Conservation (phyloP, 768 basidiomycete species). For the Kwoniella dejecticola region DNA sequence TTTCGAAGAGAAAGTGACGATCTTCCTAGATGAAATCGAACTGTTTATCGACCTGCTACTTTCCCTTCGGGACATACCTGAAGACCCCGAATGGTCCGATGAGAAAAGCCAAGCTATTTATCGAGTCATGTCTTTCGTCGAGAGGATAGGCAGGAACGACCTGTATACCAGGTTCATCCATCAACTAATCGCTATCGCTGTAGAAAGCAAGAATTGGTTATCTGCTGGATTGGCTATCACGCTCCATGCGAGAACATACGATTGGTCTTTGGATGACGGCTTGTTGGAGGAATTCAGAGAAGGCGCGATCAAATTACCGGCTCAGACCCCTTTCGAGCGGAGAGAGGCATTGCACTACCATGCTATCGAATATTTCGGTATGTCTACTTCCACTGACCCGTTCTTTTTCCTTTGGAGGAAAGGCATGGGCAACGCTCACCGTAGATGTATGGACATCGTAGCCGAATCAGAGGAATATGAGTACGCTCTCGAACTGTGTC, state of each 20-base stretch:
- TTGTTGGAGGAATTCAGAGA: conserved; percentile 28
- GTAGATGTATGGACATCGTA: conserved; percentile 52
- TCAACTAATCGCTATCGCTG: conserved; percentile 70
- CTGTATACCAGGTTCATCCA: conserved; percentile 97
- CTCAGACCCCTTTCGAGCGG: conserved; percentile 89
- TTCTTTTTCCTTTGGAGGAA: too few relatives aligned
- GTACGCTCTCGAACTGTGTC: conserved; percentile 86
- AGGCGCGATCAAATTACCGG: conserved; percentile 69
- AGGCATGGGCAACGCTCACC: too few relatives aligned
- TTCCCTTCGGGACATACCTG: conserved; percentile 82
- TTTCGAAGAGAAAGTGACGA: conserved; percentile 73
- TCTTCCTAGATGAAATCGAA: conserved; percentile 86
- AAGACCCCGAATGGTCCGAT: conserved; percentile 90
- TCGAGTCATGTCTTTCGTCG: conserved; percentile 89
- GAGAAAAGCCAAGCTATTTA: conserved; percentile 91
- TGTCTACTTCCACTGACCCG: conserved; percentile 40
- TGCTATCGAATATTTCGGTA: conserved; percentile 91
- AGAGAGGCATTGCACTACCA: conserved; percentile 89
- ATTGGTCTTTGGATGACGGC: conserved; percentile 66
- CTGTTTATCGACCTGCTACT: conserved; percentile 87
- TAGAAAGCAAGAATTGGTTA: conserved; percentile 37
- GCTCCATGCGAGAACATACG: conserved; percentile 87
- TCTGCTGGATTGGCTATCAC: conserved; percentile 85
- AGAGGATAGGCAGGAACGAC: conserved; percentile 85
- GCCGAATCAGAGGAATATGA: conserved; percentile 99